Evolutionary conservation across 176 grass and related monocot species (phyloP), one percentile per base, ranked within the genome.

Genomic region (Saccharum officinarum): DNA sequence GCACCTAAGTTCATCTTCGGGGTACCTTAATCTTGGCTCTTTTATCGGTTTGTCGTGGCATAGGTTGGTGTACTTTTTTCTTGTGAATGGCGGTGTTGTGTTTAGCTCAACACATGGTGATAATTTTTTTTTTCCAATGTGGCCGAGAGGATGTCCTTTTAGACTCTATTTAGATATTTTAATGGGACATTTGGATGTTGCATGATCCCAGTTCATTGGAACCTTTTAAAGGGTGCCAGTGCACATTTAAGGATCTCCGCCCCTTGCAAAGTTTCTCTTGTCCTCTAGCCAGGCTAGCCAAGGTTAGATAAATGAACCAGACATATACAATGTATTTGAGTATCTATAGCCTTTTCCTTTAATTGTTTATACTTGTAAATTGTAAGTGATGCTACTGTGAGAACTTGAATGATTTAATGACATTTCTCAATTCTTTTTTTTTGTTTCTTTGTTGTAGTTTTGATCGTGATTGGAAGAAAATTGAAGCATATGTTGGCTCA

Each of bases 391-490:
- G 16, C 1, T 76, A 26, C 55, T 57, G 11, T 77, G 76, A 62
- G 50, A 62, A 6, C 33, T n/a, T 31, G 13, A 52, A 50, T 78
- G 50, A 5, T 70, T 17, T 37, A 16, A 26, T 0, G 4, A 12
- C 37, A 37, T 67, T 69, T 76, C 50, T 63, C 17, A 70, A 25
- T 78, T 84, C n/a, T 20, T 70, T 2, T 4, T 75, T 1, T 3
- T 69, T 59, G 6, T 25, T 87, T 81, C 37, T 20, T 61, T 82
- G 18, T 44, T 76, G 20, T 88, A 97, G 94, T 85, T 97, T 97
- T 75, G 94, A 92, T 79, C 94, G 94, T 81, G 94, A 97, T 82
- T 97, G 94, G 94, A 97, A 93, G 82, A 97, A 93, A 31, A 97
- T 97, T 13, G 89, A 97, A 86, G 86, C 91, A 39, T 97, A 89